Evolutionary conservation across 805 yeast species (phyloP).

Genomic region (Kuraishia floccosa): DNA sequence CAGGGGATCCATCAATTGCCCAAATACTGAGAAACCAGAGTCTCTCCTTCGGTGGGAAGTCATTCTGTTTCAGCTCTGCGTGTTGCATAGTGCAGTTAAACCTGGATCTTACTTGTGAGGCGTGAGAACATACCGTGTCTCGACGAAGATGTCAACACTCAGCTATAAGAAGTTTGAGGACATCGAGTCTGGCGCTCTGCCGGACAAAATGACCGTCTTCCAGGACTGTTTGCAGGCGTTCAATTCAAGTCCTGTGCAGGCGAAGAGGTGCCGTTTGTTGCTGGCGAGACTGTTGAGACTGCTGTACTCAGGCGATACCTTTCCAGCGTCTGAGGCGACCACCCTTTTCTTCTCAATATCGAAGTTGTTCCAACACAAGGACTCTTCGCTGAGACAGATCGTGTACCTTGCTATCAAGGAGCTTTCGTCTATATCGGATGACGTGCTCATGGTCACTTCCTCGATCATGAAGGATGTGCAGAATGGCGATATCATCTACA

Average conservation of each 20-base stretch:
- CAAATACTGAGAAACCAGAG: too few species aligned
- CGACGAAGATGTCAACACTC: slow-evolving; percentile 69
- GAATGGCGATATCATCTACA: slow-evolving; percentile 72
- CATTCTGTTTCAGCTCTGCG: neutral
- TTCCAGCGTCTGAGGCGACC: slow-evolving; percentile 85
- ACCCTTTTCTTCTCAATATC: slow-evolving; percentile 88
- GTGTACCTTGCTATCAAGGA: slow-evolving; percentile 93
- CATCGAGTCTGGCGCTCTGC: slow-evolving; percentile 50
- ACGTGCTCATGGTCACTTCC: slow-evolving; percentile 94
- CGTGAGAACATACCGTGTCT: slow-evolving; percentile 3
- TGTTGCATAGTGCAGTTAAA: neutral
- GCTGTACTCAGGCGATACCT: slow-evolving; percentile 75
- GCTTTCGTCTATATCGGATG: slow-evolving; percentile 72
- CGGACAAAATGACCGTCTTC: slow-evolving; percentile 95
- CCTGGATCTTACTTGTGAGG: neutral
- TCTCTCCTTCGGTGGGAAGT: too few species aligned
- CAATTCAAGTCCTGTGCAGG: slow-evolving; percentile 82
- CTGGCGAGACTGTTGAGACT: slow-evolving; percentile 77
- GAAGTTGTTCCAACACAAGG: slow-evolving; percentile 88
- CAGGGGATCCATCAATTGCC: too few species aligned
- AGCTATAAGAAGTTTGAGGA: slow-evolving; percentile 81
- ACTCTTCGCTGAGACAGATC: slow-evolving; percentile 79
- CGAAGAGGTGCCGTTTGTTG: slow-evolving; percentile 75
- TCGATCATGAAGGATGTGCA: slow-evolving; percentile 98
- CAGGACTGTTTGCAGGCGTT: slow-evolving; percentile 92